These are phyloP conservation scores for Acacia confusa DNA, from an alignment of 306 rosid species.

Conservation along the genomic window DNA sequence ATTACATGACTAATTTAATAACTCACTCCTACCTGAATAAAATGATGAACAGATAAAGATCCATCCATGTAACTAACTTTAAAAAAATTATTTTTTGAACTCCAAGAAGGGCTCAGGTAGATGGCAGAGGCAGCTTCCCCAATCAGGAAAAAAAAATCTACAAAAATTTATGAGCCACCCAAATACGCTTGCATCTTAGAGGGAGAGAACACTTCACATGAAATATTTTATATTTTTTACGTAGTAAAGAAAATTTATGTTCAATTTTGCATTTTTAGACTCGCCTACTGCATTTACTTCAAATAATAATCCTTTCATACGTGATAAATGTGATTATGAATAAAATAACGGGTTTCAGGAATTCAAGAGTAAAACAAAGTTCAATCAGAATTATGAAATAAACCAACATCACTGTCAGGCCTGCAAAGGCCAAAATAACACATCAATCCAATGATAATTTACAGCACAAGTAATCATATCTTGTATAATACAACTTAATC, in stretches of 20 bases:
- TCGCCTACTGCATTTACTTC: background rate
- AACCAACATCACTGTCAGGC: background rate
- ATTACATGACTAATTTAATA: conserved; percentile 8
- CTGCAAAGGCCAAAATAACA: background rate
- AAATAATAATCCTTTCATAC: background rate
- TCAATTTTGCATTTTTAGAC: background rate
- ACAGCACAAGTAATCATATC: conserved; percentile 9
- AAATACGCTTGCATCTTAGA: background rate
- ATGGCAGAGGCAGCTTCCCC: background rate
- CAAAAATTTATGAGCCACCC: background rate
- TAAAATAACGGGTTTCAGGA: too few species aligned
- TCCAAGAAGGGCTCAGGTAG: background rate
- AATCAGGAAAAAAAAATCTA: background rate
- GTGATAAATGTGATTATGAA: background rate
- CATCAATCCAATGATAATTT: background rate
- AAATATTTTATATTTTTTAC: too few species aligned
- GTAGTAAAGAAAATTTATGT: background rate
- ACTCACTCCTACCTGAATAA: background rate
- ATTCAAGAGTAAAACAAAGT: too few species aligned
- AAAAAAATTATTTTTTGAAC: background rate
- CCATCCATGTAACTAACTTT: background rate
- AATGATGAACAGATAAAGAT: conserved; percentile 3
- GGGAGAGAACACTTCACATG: background rate
- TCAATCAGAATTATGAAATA: background rate
- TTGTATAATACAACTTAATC: conserved; percentile 7